Conservation (phyloP, 1,139 yeast genomes). For the Hemisphaericaspora xylofermentans region DNA sequence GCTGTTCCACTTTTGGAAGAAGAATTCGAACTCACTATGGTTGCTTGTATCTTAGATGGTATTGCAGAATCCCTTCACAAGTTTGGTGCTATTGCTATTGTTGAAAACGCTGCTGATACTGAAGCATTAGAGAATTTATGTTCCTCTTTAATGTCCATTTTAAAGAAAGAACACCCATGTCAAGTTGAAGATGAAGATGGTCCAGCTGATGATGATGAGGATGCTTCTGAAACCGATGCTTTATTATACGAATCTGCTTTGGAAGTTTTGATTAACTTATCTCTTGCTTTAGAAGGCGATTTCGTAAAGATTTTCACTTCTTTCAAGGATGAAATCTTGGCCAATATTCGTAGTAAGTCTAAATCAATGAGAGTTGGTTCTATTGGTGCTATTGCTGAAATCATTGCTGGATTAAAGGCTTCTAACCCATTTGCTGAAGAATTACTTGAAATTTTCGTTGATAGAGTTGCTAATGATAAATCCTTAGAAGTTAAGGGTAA, state of each 20-base stretch:
- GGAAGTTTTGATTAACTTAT: slow-evolving; percentile 78
- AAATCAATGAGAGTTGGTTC: slow-evolving; percentile 78
- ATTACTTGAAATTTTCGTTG: slow-evolving; percentile 65
- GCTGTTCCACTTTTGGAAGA: slow-evolving; percentile 65
- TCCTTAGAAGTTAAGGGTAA: slow-evolving; percentile 90
- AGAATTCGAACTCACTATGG: slow-evolving; percentile 82
- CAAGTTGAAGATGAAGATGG: slow-evolving; percentile 59
- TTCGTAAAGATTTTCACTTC: slow-evolving; percentile 71
- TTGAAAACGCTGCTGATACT: slow-evolving; percentile 58
- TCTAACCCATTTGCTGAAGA: slow-evolving; percentile 68
- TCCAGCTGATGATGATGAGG: slow-evolving; percentile 61
- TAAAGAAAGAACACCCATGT: slow-evolving; percentile 80
- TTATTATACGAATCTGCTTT: slow-evolving; percentile 80
- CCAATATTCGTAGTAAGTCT: slow-evolving; percentile 63
- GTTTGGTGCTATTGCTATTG: slow-evolving; percentile 73
- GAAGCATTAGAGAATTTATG: slow-evolving; percentile 65
- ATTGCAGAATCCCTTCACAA: slow-evolving; percentile 66
- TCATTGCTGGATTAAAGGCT: slow-evolving; percentile 71
- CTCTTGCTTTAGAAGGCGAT: slow-evolving; percentile 72
- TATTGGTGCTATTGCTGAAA: slow-evolving; percentile 89
- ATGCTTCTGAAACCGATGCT: slow-evolving; percentile 85
- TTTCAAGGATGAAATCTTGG: slow-evolving; percentile 65
- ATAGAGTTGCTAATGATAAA: slow-evolving; percentile 70
- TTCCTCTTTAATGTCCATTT: slow-evolving; percentile 64
- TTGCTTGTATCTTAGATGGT: slow-evolving; percentile 74